Evolutionary conservation across 2,329 filamentous ascomycete species (phyloP).

Genomic region (Fusarium foetens): DNA sequence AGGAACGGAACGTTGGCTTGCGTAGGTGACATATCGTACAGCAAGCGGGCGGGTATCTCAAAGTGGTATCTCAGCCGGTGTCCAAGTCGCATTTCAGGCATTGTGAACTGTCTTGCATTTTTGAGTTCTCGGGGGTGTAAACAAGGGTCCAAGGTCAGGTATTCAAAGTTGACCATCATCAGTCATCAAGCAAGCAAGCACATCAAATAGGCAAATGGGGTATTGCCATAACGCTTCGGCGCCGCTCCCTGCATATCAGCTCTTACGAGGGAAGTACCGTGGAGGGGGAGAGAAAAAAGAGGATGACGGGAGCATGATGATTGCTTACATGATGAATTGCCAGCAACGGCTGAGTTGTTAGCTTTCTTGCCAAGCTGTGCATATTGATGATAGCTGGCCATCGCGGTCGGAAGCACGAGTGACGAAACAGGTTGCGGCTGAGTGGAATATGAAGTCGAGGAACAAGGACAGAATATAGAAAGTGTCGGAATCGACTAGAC

Average conservation of each 20-base stretch:
- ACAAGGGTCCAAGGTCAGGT: conserved; percentile 2
- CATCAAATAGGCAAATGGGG: conserved; percentile 14
- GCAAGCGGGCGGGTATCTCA: background rate
- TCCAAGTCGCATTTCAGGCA: background rate
- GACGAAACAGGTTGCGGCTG: conserved; percentile 8
- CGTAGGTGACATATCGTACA: conserved; percentile 32
- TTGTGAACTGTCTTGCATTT: conserved; percentile 1
- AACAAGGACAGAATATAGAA: background rate
- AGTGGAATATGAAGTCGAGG: background rate
- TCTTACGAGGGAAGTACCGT: conserved; percentile 21
- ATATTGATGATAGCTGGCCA: conserved; percentile 46
- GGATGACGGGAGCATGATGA: conserved; percentile 31
- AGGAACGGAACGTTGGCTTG: conserved; percentile 28
- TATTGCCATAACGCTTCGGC: conserved; percentile 12
- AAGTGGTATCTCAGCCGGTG: background rate
- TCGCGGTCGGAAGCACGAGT: conserved; percentile 21
- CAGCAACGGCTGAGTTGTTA: conserved; percentile 38
- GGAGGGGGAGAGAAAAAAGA: background rate
- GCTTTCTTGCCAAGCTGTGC: conserved; percentile 42
- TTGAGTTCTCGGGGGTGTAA: conserved; percentile 2
- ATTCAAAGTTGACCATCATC: conserved; percentile 25
- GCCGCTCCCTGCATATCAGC: conserved; percentile 42
- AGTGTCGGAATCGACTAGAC: background rate
- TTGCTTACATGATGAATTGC: conserved; percentile 29
- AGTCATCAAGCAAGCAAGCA: conserved; percentile 32